Conservation (phyloP, 2,329 filamentous ascomycete genomes). For the Calonectria pteridis region DNA sequence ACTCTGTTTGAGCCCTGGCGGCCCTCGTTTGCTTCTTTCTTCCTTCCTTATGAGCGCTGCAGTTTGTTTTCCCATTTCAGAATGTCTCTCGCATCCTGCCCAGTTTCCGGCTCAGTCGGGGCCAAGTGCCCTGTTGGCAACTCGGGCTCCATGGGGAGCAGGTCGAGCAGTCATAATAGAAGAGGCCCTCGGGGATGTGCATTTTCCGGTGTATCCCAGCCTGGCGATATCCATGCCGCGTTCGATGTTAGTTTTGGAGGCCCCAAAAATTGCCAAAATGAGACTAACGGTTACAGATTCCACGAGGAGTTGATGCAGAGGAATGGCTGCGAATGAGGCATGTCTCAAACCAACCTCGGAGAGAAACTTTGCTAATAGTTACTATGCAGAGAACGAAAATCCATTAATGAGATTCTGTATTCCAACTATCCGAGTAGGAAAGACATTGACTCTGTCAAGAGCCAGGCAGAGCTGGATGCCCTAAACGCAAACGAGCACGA, state of each 20-base stretch:
- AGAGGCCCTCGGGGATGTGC: constrained; percentile 33
- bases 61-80: neutral
- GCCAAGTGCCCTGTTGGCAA: constrained; percentile 39
- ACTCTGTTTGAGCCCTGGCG: constrained; percentile 30
- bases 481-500: constrained; percentile 62
- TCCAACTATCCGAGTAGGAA: constrained; percentile 56
- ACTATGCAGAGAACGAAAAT: constrained; percentile 54
- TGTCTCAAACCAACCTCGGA: neutral
- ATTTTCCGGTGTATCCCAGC: constrained; percentile 33
- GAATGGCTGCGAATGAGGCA: constrained; percentile 59
- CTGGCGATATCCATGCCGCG: constrained; percentile 37
- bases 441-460: constrained; percentile 53
- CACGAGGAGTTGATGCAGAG: constrained; percentile 57
- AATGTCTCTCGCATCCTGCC: constrained; percentile 50
- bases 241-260: constrained; percentile 29
- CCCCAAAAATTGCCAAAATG: rapidly evolving
- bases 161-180: neutral
- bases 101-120: constrained; percentile 47
- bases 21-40: constrained; percentile 5
- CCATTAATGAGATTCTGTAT: constrained; percentile 63
- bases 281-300: constrained; percentile 51
- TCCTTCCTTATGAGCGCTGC: neutral
- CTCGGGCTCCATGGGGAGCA: constrained; percentile 5
- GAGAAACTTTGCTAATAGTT: neutral
- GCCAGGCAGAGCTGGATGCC: constrained; percentile 57